Conservation (phyloP, 768 basidiomycete species). For the Tylopilus balloui region DNA sequence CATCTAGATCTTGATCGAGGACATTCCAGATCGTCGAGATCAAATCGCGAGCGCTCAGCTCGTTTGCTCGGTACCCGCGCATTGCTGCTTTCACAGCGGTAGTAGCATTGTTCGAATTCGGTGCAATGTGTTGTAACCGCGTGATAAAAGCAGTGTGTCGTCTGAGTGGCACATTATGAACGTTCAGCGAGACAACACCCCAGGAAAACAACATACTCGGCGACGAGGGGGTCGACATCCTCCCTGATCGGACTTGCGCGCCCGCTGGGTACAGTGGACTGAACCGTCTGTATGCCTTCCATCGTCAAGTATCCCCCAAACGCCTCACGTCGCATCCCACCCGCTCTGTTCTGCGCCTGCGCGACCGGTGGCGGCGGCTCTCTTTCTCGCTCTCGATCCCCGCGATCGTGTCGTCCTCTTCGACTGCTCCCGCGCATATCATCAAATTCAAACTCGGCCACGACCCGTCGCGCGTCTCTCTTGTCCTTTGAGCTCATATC, state of each 20-base stretch:
- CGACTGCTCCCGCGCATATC: conserved; percentile 47
- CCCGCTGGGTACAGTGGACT: conserved; percentile 19
- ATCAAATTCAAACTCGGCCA: conserved; percentile 63
- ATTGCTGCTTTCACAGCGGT: conserved; percentile 70
- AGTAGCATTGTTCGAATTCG: conserved; percentile 53
- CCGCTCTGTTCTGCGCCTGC: conserved; percentile 29
- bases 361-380: conserved; percentile 27
- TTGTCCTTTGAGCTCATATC: conserved; percentile 69
- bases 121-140: conserved; percentile 55
- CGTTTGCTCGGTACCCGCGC: conserved; percentile 70
- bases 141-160: conserved; percentile 60
- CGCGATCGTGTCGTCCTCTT: conserved; percentile 42
- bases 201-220: conserved; percentile 45
- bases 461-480: conserved; percentile 62
- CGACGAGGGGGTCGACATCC: conserved; percentile 49
- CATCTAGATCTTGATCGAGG: conserved; percentile 61
- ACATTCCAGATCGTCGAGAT: conserved; percentile 87
- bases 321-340: conserved; percentile 49
- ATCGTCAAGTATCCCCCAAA: conserved; percentile 59
- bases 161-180: conserved; percentile 36
- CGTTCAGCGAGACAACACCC: not conserved
- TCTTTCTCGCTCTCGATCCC: conserved; percentile 49
- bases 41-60: conserved; percentile 78
- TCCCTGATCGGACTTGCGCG: conserved; percentile 32
- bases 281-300: conserved; percentile 23